A percentile compares a stretch with the other conserved stretches of the same genome.
Evolutionary conservation across 176 grass and related monocot genomes (phyloP).

Genomic region (Bothriochloa decipiens): DNA sequence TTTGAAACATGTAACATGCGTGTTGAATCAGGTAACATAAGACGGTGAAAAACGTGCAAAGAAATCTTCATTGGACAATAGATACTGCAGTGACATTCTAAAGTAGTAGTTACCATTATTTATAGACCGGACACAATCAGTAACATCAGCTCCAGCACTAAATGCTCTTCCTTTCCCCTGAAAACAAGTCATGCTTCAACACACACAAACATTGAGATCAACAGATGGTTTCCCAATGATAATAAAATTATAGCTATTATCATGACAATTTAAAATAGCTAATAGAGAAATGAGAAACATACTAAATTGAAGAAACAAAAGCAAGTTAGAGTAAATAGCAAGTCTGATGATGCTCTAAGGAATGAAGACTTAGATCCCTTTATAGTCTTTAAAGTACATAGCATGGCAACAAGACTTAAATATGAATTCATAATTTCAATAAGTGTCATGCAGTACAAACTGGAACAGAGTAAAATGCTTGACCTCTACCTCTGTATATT

Average conservation of each 20-base stretch:
- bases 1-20: not conserved
- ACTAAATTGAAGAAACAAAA: not conserved
- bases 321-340: not conserved
- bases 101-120: constrained; percentile 52
- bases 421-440: not conserved
- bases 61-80: not conserved
- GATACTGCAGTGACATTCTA: not conserved
- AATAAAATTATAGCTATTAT: not conserved
- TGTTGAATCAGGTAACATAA: constrained; percentile 14
- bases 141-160: constrained; percentile 93
- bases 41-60: constrained; percentile 25
- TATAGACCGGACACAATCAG: constrained; percentile 52
- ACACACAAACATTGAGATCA: not conserved
- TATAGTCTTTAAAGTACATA: not conserved
- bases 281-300: constrained; percentile 21
- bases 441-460: not conserved
- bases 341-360: not conserved
- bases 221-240: not conserved
- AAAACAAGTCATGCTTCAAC: constrained; percentile 40
- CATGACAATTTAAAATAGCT: not conserved
- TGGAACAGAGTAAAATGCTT: not conserved
- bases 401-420: not conserved
- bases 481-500: not conserved
- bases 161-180: constrained; percentile 98
- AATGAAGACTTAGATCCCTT: no score